These are phyloP conservation scores for Russula sp. DNA, from an alignment of 768 basidiomycete genomes.

Conservation along the genomic window DNA sequence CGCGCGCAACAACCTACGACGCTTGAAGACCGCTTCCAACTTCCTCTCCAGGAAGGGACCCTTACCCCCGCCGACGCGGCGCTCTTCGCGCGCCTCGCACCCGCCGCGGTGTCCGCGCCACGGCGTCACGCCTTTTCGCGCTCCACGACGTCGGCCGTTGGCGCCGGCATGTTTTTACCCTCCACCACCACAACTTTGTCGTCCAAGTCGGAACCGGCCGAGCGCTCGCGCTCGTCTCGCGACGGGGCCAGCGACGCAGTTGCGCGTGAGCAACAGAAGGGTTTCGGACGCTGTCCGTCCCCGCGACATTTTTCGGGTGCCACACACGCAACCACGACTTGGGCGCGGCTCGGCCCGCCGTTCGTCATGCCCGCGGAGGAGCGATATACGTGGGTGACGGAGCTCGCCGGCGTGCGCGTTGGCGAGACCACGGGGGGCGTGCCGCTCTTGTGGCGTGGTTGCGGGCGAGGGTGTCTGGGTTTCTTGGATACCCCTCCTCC, in stretches of 20 bases:
- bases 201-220: background rate
- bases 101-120: conserved; percentile 14
- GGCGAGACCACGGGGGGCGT: conserved; percentile 21
- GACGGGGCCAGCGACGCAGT: too few relatives aligned
- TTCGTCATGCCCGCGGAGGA: conserved; percentile 21
- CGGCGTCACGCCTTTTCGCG: conserved; percentile 18
- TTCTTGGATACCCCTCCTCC: conserved; percentile 6
- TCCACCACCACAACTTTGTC: background rate
- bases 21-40: conserved; percentile 16
- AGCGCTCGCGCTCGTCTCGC: too few relatives aligned
- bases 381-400: conserved; percentile 19
- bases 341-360: conserved; percentile 18
- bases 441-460: conserved; percentile 23
- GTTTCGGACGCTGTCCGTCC: conserved; percentile 21
- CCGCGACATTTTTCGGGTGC: conserved; percentile 1
- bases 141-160: conserved; percentile 11
- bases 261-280: background rate
- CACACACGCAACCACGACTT: background rate
- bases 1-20: conserved; percentile 2
- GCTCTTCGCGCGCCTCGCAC: conserved; percentile 14
- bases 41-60: conserved; percentile 16
- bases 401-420: conserved; percentile 18
- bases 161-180: conserved; percentile 5
- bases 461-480: conserved; percentile 17
- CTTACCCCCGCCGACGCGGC: conserved; percentile 14